phyloP scores from a whole-genome alignment of 2,329 filamentous ascomycete genomes.

The Aspergillus tamarii region DNA sequence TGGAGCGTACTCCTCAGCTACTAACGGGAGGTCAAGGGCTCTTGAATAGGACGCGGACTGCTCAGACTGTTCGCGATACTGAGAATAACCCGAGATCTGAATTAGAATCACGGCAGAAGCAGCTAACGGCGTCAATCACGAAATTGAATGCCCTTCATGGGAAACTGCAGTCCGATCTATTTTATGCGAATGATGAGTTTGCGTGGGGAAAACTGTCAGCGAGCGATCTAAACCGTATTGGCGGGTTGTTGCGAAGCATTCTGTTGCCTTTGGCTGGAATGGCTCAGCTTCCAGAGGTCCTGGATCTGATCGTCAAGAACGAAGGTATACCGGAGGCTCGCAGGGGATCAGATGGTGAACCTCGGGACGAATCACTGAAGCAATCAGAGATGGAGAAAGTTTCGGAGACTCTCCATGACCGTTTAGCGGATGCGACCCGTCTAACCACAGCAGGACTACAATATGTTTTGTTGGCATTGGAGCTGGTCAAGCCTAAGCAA shows the following conservation, averaged over 20 bases:
- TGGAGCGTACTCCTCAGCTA: constrained; percentile 42
- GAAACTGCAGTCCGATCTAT: constrained; percentile 66
- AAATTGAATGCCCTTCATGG: constrained; percentile 61
- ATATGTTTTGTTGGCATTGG: constrained; percentile 59
- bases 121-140: constrained; percentile 38
- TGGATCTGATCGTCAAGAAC: constrained; percentile 43
- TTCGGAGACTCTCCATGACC: constrained; percentile 28
- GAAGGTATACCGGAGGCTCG: constrained; percentile 19
- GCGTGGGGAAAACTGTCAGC: constrained; percentile 70
- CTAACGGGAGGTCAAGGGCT: constrained; percentile 17
- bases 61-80: constrained; percentile 16
- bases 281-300: constrained; percentile 70
- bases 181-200: constrained; percentile 73
- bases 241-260: constrained; percentile 61
- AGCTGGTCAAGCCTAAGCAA: constrained; percentile 42
- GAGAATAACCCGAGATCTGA: constrained; percentile 13
- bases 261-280: constrained; percentile 69
- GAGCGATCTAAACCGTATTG: constrained; percentile 64
- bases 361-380: constrained; percentile 16
- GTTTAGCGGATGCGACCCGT: constrained; percentile 63
- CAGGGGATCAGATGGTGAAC: constrained; percentile 3
- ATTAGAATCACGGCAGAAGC: constrained; percentile 25
- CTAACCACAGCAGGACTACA: constrained; percentile 65
- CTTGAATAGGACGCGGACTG: constrained; percentile 24
- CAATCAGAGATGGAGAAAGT: constrained; percentile 29